These are phyloP conservation scores for Penicillium pancosmium DNA, from an alignment of 495 filamentous ascomycete genomes.

Conservation along the genomic window DNA sequence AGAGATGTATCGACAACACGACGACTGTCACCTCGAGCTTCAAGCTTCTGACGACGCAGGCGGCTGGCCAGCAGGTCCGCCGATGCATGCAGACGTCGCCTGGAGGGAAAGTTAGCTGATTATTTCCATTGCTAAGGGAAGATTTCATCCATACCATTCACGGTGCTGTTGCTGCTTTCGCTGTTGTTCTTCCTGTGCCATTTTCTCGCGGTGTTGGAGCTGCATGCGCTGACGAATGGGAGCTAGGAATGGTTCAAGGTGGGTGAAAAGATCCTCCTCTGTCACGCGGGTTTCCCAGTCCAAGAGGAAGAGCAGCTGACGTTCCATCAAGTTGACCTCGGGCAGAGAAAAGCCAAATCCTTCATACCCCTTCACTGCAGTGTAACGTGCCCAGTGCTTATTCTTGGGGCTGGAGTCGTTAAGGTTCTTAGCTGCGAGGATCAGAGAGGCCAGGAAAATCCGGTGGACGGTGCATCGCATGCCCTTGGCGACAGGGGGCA, in stretches of 20 bases:
- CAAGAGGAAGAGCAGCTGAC: constrained; percentile 89
- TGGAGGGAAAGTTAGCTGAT: constrained; percentile 8
- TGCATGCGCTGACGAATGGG: constrained; percentile 67
- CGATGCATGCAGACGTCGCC: constrained; percentile 44
- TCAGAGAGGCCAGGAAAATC: constrained; percentile 80
- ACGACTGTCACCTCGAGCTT: constrained; percentile 32
- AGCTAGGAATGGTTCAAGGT: constrained; percentile 85
- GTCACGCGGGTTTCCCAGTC: constrained; percentile 91
- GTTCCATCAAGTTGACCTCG: constrained; percentile 98
- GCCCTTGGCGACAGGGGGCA: constrained; percentile 94
- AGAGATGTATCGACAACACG: constrained; percentile 20
- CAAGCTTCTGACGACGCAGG: constrained; percentile 45
- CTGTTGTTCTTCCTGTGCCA: constrained; percentile 35
- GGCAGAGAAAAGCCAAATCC: constrained; percentile 89
- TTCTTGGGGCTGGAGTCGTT: constrained; percentile 97
- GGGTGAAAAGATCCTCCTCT: constrained; percentile 80
- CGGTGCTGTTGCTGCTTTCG: constrained; percentile 45
- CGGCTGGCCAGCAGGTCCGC: constrained; percentile 46
- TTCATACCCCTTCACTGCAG: constrained; percentile 70
- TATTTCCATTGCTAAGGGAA: not conserved
- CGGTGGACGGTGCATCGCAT: constrained; percentile 95
- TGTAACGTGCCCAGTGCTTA: constrained; percentile 98
- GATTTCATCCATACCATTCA: constrained; percentile 32
- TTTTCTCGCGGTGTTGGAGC: constrained; percentile 29
- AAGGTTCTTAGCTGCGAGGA: constrained; percentile 77